Evolutionary conservation across 768 basidiomycete species (phyloP).

Genomic region (Amanita fuliginea): DNA sequence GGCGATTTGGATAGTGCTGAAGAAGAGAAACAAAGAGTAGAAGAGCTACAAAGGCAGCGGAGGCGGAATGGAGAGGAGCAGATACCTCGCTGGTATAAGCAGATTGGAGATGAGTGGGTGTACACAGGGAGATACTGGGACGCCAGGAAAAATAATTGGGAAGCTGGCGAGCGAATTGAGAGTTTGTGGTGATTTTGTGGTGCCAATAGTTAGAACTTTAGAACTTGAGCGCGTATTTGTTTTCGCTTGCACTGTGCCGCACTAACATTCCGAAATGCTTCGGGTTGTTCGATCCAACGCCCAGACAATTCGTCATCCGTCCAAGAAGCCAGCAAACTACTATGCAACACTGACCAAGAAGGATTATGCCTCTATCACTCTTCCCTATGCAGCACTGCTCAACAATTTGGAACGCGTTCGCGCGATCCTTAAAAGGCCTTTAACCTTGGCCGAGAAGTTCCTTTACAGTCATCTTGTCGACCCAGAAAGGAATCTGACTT

Average conservation of each 20-base stretch:
- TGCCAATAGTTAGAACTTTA: too few species aligned
- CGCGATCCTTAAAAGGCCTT: conserved; percentile 58
- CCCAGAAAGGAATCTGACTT: conserved; percentile 58
- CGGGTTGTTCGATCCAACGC: not conserved
- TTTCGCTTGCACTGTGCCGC: too few species aligned
- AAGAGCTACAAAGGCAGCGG: conserved; percentile 68
- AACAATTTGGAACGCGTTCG: conserved; percentile 63
- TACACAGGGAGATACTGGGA: conserved; percentile 85
- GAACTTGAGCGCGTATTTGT: not conserved
- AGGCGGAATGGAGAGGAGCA: conserved; percentile 48
- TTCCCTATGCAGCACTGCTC: conserved; percentile 68
- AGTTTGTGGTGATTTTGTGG: conserved; percentile 73
- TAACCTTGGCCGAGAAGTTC: conserved; percentile 97
- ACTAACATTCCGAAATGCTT: not conserved
- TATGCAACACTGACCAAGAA: conserved; percentile 27
- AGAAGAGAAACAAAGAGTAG: conserved; percentile 55
- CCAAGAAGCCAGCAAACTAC: conserved; percentile 26
- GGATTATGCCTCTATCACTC: conserved; percentile 57
- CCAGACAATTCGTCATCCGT: conserved; percentile 10
- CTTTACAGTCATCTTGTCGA: conserved; percentile 86
- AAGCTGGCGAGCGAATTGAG: conserved; percentile 26
- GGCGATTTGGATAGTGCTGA: conserved; percentile 67
- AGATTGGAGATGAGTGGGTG: conserved; percentile 59
- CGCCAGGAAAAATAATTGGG: conserved; percentile 54
- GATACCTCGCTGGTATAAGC: conserved; percentile 67